Conservation (phyloP, 768 basidiomycete genomes). For the Pisolithus orientalis region DNA sequence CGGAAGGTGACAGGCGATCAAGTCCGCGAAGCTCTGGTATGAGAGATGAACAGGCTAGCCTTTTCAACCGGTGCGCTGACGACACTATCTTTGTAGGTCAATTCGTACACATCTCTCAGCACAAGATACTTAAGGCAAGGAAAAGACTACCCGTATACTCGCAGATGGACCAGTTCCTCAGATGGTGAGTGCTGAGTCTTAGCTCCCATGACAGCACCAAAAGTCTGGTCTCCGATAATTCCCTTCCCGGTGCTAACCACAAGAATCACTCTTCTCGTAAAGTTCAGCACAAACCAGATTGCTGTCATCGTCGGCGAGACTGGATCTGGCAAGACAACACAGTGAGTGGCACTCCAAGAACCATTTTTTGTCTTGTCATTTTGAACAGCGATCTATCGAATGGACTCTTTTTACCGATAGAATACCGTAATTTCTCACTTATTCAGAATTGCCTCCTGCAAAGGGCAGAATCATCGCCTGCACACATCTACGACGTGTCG, state of each 20-base stretch:
- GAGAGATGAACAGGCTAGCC: conserved; percentile 15
- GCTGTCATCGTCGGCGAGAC: conserved; percentile 92
- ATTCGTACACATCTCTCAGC: conserved; percentile 78
- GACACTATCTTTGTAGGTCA: conserved; percentile 43
- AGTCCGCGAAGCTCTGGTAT: conserved; percentile 65
- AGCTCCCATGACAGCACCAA: neutral
- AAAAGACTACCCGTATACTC: conserved; percentile 87
- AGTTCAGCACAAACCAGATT: conserved; percentile 55
- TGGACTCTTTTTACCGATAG: conserved; percentile 38
- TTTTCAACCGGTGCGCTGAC: neutral
- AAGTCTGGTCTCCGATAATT: neutral
- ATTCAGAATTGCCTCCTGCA: conserved; percentile 86
- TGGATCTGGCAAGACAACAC: conserved; percentile 93
- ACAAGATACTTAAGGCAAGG: conserved; percentile 81
- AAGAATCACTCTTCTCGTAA: neutral
- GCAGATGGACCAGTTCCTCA: conserved; percentile 90
- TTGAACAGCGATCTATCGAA: conserved; percentile 21
- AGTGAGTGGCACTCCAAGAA: conserved; percentile 47
- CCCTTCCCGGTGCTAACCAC: neutral
- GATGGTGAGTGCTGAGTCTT: conserved; percentile 53
- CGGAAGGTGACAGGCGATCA: conserved; percentile 60
- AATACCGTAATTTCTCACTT: conserved; percentile 95
- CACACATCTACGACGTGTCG: conserved; percentile 93
- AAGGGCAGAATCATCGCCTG: conserved; percentile 91
- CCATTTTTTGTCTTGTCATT: conserved; percentile 13